phyloP scores from a whole-genome alignment of 148 eudicot species.

The Persicaria maculosa region DNA sequence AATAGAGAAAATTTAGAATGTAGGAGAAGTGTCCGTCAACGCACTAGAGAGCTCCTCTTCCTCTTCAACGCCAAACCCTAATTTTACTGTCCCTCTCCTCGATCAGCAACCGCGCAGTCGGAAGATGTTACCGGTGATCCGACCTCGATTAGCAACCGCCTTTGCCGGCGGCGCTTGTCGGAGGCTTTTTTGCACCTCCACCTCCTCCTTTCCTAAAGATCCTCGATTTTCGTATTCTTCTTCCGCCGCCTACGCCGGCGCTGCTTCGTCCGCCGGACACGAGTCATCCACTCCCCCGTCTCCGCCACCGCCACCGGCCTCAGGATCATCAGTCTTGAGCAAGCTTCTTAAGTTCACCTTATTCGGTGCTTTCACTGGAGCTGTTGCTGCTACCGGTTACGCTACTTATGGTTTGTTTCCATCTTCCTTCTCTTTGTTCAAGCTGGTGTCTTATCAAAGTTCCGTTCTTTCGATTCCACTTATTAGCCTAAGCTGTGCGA shows the following conservation, averaged over 20 bases:
- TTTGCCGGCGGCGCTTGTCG: not conserved
- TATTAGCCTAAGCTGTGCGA: not conserved
- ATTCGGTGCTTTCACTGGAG: constrained; percentile 20
- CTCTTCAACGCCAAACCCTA: no score
- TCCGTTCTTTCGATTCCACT: not conserved
- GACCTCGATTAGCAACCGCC: constrained; percentile 14
- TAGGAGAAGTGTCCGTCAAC: no score
- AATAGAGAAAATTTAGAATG: no score
- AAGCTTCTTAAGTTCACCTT: constrained; percentile 19
- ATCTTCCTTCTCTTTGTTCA: not conserved
- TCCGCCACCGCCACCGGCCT: not conserved
- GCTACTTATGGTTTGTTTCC: constrained; percentile 25
- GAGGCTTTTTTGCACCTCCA: constrained; percentile 5
- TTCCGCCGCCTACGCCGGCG: not conserved
- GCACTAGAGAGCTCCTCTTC: no score
- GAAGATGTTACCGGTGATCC: constrained; percentile 13
- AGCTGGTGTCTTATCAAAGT: no score
- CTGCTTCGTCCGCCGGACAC: constrained; percentile 8
- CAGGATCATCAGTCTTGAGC: not conserved
- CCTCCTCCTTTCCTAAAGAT: constrained; percentile 1
- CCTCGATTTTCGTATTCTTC: not conserved
- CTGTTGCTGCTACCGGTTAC: constrained; percentile 24
- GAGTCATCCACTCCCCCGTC: no score
- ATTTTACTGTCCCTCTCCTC: no score
- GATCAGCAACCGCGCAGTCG: no score